Percentiles rank a stretch among this genome's conserved stretches.
Evolutionary conservation across 1,284 basidiomycete genomes (phyloP).

Genomic region (Singerocomus rubriflavus): DNA sequence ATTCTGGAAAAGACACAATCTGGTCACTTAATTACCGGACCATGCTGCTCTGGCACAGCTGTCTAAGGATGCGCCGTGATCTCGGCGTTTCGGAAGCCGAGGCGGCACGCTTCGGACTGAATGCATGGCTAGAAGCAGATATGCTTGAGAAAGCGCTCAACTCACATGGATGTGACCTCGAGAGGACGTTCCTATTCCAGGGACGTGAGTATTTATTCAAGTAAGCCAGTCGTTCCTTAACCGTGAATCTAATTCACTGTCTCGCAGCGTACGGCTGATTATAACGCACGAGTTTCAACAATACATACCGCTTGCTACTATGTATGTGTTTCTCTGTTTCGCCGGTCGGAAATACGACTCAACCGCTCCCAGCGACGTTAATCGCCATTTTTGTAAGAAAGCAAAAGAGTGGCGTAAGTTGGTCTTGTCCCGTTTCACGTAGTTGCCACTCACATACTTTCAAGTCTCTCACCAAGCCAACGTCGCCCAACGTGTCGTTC

Average conservation of each 20-base stretch:
- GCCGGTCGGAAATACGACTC: background rate
- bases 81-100: conserved; percentile 40
- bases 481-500: conserved; percentile 58
- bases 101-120: conserved; percentile 59
- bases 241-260: background rate
- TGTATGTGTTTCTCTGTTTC: conserved; percentile 41
- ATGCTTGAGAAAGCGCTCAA: conserved; percentile 60
- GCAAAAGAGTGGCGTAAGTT: conserved; percentile 73
- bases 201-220: conserved; percentile 75
- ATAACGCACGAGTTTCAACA: conserved; percentile 67
- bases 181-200: conserved; percentile 63
- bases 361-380: conserved; percentile 42
- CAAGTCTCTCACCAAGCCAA: conserved; percentile 62
- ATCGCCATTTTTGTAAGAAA: conserved; percentile 57
- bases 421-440: conserved; percentile 5
- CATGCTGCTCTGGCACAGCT: conserved; percentile 70
- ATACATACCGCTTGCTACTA: conserved; percentile 57
- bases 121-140: conserved; percentile 71
- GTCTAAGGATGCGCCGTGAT: conserved; percentile 56
- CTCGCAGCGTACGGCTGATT: conserved; percentile 59
- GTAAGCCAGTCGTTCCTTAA: conserved; percentile 41
- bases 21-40: conserved; percentile 70
- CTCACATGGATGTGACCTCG: conserved; percentile 61
- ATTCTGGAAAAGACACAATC: conserved; percentile 58
- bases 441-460: conserved; percentile 9